Evolutionary conservation across 2,329 filamentous ascomycete species (phyloP).

Genomic region (Ophiobolus disseminans): DNA sequence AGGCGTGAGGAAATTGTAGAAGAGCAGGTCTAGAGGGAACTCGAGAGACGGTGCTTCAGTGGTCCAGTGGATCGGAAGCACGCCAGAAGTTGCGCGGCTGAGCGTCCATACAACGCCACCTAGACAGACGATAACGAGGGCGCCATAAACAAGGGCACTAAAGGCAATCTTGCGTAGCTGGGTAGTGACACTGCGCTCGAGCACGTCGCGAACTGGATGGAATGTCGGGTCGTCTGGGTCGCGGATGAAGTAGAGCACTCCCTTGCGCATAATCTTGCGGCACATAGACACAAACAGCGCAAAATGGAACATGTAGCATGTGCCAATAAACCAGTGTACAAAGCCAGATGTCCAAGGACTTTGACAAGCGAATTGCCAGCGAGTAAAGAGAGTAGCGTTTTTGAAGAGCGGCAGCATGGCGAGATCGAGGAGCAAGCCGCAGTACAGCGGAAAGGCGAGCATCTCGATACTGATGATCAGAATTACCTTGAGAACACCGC

Average conservation of each 20-base stretch:
- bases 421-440: constrained; percentile 85
- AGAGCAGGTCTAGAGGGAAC: constrained; percentile 90
- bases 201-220: constrained; percentile 93
- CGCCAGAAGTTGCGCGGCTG: constrained; percentile 67
- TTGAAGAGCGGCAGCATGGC: constrained; percentile 91
- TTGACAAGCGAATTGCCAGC: constrained; percentile 77
- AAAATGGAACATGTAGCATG: constrained; percentile 99
- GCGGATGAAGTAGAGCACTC: constrained; percentile 96
- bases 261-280: constrained; percentile 93
- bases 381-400: constrained; percentile 75
- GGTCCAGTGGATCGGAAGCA: constrained; percentile 92
- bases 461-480: constrained; percentile 99
- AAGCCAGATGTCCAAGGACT: constrained; percentile 92
- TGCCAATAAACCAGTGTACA: constrained; percentile 98
- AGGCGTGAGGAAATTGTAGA: constrained; percentile 97
- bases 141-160: constrained; percentile 93
- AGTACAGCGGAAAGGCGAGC: constrained; percentile 96
- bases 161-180: constrained; percentile 96
- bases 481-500: constrained; percentile 96
- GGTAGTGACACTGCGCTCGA: constrained; percentile 89
- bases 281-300: constrained; percentile 99
- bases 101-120: constrained; percentile 97
- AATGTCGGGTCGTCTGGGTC: constrained; percentile 98
- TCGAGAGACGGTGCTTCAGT: constrained; percentile 91
- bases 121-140: constrained; percentile 87